phyloP scores from a whole-genome alignment of 805 yeast genomes.

The Starmerella sp. region DNA sequence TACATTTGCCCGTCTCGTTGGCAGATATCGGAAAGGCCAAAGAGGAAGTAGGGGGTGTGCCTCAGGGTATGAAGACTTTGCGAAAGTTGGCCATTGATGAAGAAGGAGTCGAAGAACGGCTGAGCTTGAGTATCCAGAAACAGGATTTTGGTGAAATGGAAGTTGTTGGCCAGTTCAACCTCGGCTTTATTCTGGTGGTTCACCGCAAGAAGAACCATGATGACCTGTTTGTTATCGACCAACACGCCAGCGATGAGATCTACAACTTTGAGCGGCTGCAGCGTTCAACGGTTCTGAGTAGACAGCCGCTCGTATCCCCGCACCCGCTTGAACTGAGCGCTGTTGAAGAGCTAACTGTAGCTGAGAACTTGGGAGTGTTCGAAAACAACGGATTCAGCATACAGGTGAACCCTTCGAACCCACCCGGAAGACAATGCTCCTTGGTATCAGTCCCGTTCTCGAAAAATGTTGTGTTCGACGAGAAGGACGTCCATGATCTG shows the following conservation, averaged over 20 bases:
- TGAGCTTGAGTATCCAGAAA: constrained; percentile 55
- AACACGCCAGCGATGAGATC: constrained; percentile 96
- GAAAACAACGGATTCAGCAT: constrained; percentile 69
- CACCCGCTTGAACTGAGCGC: constrained; percentile 51
- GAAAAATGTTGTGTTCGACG: constrained; percentile 54
- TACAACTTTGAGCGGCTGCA: constrained; percentile 71
- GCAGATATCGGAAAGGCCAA: constrained; percentile 6
- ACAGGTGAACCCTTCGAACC: constrained; percentile 37
- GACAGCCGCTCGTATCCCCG: constrained; percentile 60
- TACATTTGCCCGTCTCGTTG: constrained; percentile 18
- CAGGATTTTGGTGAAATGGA: constrained; percentile 64
- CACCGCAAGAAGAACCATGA: constrained; percentile 29
- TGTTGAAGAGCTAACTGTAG: constrained; percentile 63
- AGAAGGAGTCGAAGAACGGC: constrained; percentile 44
- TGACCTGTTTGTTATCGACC: constrained; percentile 82
- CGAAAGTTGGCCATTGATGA: constrained; percentile 32
- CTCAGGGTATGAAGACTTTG: constrained; percentile 5
- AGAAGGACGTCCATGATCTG: constrained; percentile 61
- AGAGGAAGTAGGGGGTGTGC: not conserved
- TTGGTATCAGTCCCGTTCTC: constrained; percentile 62
- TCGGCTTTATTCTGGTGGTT: constrained; percentile 81
- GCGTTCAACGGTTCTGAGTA: constrained; percentile 43
- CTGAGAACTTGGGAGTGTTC: constrained; percentile 49
- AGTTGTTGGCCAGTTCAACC: constrained; percentile 84
- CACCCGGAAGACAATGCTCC: constrained; percentile 47